Evolutionary conservation across 2,329 filamentous ascomycete genomes (phyloP), one percentile per base, ranked within the genome.

Genomic region (Intubia oerlemansii): DNA sequence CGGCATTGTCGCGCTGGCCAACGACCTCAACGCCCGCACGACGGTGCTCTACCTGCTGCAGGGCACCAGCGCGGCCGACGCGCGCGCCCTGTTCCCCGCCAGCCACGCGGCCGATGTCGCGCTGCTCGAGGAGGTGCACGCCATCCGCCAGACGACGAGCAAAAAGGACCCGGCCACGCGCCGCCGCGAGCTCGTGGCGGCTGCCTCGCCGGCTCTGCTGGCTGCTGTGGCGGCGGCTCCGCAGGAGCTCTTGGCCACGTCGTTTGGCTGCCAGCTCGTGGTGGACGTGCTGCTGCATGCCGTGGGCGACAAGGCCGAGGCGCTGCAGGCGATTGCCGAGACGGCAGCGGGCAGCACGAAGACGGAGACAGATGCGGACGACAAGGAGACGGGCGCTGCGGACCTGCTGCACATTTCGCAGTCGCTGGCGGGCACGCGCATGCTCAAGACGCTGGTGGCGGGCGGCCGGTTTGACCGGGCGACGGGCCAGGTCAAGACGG

Each of bases 361-460:
- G 36, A 62, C 66, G 5, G 39, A 12, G 4, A 42, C 56, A 28
- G 54, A 56, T 14, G 39, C 5, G 5, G 42, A 10, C 5, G 24
- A 7, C 3, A 18, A 27, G 21, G 56, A 45, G 23, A 53, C 56
- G 29, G 54, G 56, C 13, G 39, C 21, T 11, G 42, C 44, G n/a
- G 42, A 45, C 4, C 44, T 43, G 14, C 43, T 49, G 17, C 74
- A 81, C 44, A 58, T 76, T 31, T 64, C 69, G 16, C 56, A 64
- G 41, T 61, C 64, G 21, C 45, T 68, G 1, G 61, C 60, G 40
- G 76, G 70, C 23, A 81, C 79, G 11, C 74, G 81, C 34, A 76
- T 93, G 72, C 63, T 95, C 42, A 93, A 92, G 56, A 76, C 76
- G 0, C 64, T 98, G 7, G 82, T 93, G 15, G 74, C 81, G 31